A percentile compares a stretch with the other conserved stretches of the same genome.
phyloP scores from a whole-genome alignment of 2,329 filamentous ascomycete species.

The Lanzia echinophila region DNA sequence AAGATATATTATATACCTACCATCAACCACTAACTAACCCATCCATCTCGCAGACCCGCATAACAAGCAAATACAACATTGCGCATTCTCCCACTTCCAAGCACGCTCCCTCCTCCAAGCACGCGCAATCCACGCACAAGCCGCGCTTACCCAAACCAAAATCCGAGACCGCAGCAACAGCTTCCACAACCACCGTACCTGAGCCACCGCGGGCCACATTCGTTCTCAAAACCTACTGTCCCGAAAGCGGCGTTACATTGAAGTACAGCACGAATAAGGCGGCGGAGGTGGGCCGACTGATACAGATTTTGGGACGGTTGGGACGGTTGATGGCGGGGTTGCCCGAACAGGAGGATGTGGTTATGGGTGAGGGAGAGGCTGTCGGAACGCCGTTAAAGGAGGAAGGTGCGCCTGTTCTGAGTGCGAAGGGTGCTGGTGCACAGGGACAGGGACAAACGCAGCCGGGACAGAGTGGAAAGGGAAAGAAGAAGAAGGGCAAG shows the following conservation, averaged over 20 bases:
- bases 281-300: slow-evolving; percentile 78
- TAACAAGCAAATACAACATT: slow-evolving; percentile 89
- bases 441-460: slow-evolving; percentile 32
- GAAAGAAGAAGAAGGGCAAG: slow-evolving; percentile 69
- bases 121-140: slow-evolving; percentile 7
- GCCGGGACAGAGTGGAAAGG: slow-evolving; percentile 46
- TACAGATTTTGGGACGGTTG: slow-evolving; percentile 67
- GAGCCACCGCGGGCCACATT: slow-evolving; percentile 61
- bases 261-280: slow-evolving; percentile 91
- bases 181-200: slow-evolving; percentile 30
- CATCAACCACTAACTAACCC: slow-evolving; percentile 11
- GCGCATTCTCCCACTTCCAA: slow-evolving; percentile 34
- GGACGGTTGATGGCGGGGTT: slow-evolving; percentile 62
- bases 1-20: neutral
- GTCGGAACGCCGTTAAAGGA: slow-evolving; percentile 62
- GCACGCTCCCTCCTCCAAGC: slow-evolving; percentile 21
- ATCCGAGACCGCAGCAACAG: slow-evolving; percentile 21
- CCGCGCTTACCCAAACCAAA: slow-evolving; percentile 27
- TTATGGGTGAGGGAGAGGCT: slow-evolving; percentile 34
- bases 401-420: slow-evolving; percentile 41
- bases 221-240: slow-evolving; percentile 84
- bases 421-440: slow-evolving; percentile 21
- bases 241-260: slow-evolving; percentile 69
- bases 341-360: slow-evolving; percentile 28
- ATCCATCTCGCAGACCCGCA: slow-evolving; percentile 57